Evolutionary conservation across 371 early-diverging fungal species (phyloP), one percentile per base, ranked within the genome.

Genomic region (Mucor plumbeus): DNA sequence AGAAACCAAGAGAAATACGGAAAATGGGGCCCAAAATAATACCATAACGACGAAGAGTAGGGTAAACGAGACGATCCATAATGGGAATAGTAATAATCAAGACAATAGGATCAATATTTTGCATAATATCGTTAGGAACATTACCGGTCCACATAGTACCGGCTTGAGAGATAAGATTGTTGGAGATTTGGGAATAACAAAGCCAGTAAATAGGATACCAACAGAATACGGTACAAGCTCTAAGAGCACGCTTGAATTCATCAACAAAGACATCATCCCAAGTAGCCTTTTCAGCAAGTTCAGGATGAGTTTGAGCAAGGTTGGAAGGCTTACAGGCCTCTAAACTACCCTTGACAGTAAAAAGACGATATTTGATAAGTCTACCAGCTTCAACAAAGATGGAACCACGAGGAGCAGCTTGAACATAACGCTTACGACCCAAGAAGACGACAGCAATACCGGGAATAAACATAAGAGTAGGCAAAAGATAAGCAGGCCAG

Each of bases 141-240:
- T 59, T 88, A 74, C 90, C 91, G 77, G 76, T 75, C 56, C 54
- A 65, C 93, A 94, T 94, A 67, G 86, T 87, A 58, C 82, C 84
- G 48, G 89, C 90, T 82, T 87, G 87, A 48, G 88, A 89, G 38
- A 92, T 78, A 72, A 94, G 76, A 76, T 92, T 92, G 80, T 89
- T 89, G 61, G 80, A 80, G 84, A 93, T 91, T 78, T 94, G 91
- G 57, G 75, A 70, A 74, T 92, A 92, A 71, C 88, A 85, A 26
- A 90, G 82, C 94, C 94, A 94, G 83, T 88, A 94, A 55, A 94
- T 72, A 15, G 91, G 91, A 67, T 78, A 91, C 81, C 88, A 88
- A 54, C 84, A 69, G 71, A 94, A 91, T 33, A 92, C 87, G 65
- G 84, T 83, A 83, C 90, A 91, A 31, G 92, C 90, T 36, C 80